Evolutionary conservation across 805 yeast species (phyloP).

Genomic region (Candida chilensis): DNA sequence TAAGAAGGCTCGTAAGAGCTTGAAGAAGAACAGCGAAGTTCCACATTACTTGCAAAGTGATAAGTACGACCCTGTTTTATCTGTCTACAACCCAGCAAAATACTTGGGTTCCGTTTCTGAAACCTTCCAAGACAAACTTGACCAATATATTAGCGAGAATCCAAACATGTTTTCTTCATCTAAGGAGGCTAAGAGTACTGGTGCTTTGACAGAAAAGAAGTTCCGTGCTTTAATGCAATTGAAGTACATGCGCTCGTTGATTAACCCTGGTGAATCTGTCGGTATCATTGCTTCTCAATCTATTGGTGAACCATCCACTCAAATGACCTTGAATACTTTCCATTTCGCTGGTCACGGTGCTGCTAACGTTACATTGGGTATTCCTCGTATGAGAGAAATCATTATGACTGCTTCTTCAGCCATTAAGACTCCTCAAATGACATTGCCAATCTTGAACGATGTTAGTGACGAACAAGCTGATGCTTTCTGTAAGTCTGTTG

Average conservation of each 20-base stretch:
- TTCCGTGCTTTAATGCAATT: conserved; percentile 96
- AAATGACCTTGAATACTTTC: conserved; percentile 95
- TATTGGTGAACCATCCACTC: conserved; percentile 98
- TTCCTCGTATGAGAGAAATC: conserved; percentile 99
- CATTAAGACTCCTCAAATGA: conserved; percentile 98
- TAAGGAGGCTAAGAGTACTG: conserved; percentile 34
- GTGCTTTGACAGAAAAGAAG: conserved; percentile 62
- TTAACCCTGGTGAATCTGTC: conserved; percentile 95
- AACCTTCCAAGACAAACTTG: conserved; percentile 74
- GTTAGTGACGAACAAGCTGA: conserved; percentile 85
- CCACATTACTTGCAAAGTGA: conserved; percentile 54
- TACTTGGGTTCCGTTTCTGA: conserved; percentile 92
- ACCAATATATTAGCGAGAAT: conserved; percentile 52
- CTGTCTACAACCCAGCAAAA: conserved; percentile 81
- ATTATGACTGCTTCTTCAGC: conserved; percentile 97
- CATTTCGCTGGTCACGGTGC: conserved; percentile 99
- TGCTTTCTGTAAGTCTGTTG: conserved; percentile 84
- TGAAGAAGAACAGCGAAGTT: conserved; percentile 51
- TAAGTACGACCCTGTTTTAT: conserved; percentile 83
- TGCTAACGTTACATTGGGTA: conserved; percentile 98
- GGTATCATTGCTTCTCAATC: conserved; percentile 98
- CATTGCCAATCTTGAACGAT: conserved; percentile 73
- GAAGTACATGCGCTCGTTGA: conserved; percentile 93
- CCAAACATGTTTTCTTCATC: conserved; percentile 43
- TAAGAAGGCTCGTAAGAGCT: conserved; percentile 71